These are phyloP conservation scores for Lojkania enalia DNA, from an alignment of 2,329 filamentous ascomycete species.

Conservation along the genomic window DNA sequence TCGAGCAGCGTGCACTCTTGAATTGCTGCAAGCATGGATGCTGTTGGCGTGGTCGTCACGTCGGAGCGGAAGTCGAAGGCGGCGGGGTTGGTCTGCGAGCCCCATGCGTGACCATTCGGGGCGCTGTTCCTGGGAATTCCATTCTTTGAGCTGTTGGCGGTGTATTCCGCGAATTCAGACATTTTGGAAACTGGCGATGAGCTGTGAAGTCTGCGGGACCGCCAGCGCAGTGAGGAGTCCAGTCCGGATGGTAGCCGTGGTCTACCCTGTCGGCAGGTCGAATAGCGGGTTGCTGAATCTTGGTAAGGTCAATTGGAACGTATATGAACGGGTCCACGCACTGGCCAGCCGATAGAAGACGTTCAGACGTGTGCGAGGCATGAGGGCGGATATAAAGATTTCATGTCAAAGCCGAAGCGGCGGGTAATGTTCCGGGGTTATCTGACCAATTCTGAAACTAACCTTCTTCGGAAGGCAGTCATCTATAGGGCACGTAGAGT, in stretches of 20 bases:
- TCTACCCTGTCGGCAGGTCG: slow-evolving; percentile 5
- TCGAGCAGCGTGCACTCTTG: slow-evolving; percentile 74
- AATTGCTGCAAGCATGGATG: slow-evolving; percentile 81
- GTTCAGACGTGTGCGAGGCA: slow-evolving; percentile 29
- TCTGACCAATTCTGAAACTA: too few relatives aligned
- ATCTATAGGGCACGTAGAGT: too few relatives aligned
- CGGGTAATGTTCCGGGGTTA: too few relatives aligned
- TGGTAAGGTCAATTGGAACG: slow-evolving; percentile 33
- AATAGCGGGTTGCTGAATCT: slow-evolving; percentile 19
- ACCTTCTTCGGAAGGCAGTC: too few relatives aligned
- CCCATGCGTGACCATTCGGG: slow-evolving; percentile 36
- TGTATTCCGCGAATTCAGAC: slow-evolving; percentile 37
- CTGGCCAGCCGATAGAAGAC: slow-evolving; percentile 25
- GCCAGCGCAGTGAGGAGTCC: slow-evolving; percentile 16
- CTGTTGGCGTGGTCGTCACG: slow-evolving; percentile 42
- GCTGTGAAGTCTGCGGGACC: slow-evolving; percentile 18
- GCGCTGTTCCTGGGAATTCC: slow-evolving; percentile 16
- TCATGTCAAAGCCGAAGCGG: neutral
- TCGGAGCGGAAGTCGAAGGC: slow-evolving; percentile 60
- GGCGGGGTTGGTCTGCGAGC: slow-evolving; percentile 53
- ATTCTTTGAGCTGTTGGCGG: slow-evolving; percentile 31
- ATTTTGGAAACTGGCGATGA: slow-evolving; percentile 25
- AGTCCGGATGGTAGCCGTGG: slow-evolving; percentile 5
- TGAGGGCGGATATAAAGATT: slow-evolving; percentile 3
- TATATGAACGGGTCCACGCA: slow-evolving; percentile 33